phyloP scores from a whole-genome alignment of 2,329 filamentous ascomycete genomes.

The Leptographium wingfieldii region DNA sequence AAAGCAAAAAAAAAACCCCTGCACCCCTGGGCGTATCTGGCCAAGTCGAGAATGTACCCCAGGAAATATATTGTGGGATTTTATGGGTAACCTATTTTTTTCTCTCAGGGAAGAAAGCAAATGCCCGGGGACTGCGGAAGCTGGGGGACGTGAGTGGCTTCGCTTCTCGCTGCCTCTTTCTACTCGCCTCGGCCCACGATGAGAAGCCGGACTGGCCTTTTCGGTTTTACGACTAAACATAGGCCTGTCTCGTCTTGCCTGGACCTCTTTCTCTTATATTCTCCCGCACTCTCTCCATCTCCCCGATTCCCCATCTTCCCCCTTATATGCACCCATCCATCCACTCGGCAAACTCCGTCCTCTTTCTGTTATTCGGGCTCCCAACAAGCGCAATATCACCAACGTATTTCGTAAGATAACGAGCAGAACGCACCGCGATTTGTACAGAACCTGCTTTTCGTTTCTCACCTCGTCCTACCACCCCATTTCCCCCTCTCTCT shows the following conservation, averaged over 20 bases:
- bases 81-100: background rate
- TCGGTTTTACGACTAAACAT: background rate
- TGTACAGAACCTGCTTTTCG: background rate
- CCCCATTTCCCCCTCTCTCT: background rate
- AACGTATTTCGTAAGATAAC: background rate
- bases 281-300: background rate
- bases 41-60: background rate
- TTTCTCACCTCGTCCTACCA: background rate
- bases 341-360: background rate
- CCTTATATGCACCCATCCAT: background rate
- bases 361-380: background rate
- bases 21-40: background rate
- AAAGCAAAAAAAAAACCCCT: background rate
- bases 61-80: background rate
- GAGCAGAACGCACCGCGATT: background rate
- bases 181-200: background rate
- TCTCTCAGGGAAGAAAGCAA: no score
- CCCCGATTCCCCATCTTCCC: no score
- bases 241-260: background rate
- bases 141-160: background rate
- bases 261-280: background rate
- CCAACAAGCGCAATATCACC: background rate
- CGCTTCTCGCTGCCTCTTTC: background rate
- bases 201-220: background rate
- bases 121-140: background rate